Conservation (phyloP, 192 early-diverging fungal genomes). For the Coemansia asiatica region DNA sequence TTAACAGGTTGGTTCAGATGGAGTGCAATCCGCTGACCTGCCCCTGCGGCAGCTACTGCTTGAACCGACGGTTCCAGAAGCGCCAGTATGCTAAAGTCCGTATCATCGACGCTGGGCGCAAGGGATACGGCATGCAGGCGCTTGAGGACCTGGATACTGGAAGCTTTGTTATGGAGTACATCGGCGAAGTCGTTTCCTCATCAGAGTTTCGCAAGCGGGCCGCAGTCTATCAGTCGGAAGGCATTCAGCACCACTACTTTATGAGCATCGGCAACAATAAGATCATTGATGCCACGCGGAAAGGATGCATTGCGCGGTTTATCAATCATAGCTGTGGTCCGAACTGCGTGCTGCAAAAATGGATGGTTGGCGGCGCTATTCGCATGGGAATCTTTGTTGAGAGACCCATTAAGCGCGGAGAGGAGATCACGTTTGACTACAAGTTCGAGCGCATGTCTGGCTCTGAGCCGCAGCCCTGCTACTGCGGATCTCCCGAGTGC, state of each 20-base stretch:
- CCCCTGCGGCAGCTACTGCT: constrained; percentile 82
- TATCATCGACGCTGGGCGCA: constrained; percentile 86
- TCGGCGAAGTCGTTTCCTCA: constrained; percentile 91
- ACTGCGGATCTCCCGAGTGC: constrained; percentile 85
- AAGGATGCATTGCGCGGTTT: constrained; percentile 91
- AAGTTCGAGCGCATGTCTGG: constrained; percentile 85
- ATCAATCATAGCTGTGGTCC: constrained; percentile 98
- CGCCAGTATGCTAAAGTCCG: constrained; percentile 82
- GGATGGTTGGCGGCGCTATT: constrained; percentile 86
- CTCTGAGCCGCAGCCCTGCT: constrained; percentile 88
- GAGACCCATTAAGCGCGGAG: constrained; percentile 69
- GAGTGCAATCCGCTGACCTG: constrained; percentile 91
- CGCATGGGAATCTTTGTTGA: constrained; percentile 96
- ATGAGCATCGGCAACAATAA: constrained; percentile 94
- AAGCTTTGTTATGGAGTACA: constrained; percentile 95
- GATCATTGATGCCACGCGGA: constrained; percentile 93
- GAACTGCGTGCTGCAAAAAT: constrained; percentile 94
- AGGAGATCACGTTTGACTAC: constrained; percentile 98
- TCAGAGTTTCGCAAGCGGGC: constrained; percentile 80
- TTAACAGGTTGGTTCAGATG: constrained; percentile 88
- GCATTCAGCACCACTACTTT: constrained; percentile 95
- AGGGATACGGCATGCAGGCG: constrained; percentile 92
- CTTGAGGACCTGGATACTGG: constrained; percentile 68
- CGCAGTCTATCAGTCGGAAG: constrained; percentile 75
- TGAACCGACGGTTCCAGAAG: constrained; percentile 87